Percentiles rank a stretch among this genome's conserved stretches.
Evolutionary conservation across 179 eudicot species (phyloP).

Genomic region (Sideroxylon spinosum): DNA sequence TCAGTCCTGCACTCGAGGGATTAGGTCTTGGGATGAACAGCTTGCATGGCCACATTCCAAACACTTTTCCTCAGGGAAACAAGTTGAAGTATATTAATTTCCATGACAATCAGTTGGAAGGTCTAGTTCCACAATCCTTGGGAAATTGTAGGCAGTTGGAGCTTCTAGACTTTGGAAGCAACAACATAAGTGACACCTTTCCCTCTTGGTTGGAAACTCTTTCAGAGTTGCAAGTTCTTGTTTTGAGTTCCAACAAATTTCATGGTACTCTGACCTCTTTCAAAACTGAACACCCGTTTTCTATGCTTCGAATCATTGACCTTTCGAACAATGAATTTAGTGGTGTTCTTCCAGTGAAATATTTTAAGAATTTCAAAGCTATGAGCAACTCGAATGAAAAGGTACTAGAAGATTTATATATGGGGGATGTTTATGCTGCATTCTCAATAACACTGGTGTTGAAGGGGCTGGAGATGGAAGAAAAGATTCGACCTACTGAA

Average conservation of each 20-base stretch:
- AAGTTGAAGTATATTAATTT: background rate
- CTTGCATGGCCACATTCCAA: background rate
- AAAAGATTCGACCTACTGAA: too few relatives aligned
- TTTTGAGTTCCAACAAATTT: slow-evolving; percentile 1
- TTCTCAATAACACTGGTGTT: too few relatives aligned
- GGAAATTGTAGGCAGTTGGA: background rate
- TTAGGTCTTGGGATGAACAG: background rate
- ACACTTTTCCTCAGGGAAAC: background rate
- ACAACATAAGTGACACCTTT: background rate
- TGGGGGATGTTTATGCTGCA: too few relatives aligned
- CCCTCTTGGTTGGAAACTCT: slow-evolving; percentile 10
- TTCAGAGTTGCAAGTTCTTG: background rate
- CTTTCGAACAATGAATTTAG: too few relatives aligned
- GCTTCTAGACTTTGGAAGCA: slow-evolving; percentile 8
- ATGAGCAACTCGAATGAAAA: too few relatives aligned
- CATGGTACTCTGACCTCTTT: background rate
- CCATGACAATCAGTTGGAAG: slow-evolving; percentile 5
- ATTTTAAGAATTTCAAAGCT: too few relatives aligned
- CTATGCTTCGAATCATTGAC: too few relatives aligned
- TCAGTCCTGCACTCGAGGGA: background rate
- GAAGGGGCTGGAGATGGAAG: too few relatives aligned
- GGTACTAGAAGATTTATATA: too few relatives aligned
- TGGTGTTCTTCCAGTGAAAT: too few relatives aligned
- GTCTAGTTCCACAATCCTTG: background rate
- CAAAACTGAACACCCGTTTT: too few relatives aligned